Base-by-base conservation (phyloP, 768 basidiomycete genomes). In the Boletus subcaerulescens region DNA sequence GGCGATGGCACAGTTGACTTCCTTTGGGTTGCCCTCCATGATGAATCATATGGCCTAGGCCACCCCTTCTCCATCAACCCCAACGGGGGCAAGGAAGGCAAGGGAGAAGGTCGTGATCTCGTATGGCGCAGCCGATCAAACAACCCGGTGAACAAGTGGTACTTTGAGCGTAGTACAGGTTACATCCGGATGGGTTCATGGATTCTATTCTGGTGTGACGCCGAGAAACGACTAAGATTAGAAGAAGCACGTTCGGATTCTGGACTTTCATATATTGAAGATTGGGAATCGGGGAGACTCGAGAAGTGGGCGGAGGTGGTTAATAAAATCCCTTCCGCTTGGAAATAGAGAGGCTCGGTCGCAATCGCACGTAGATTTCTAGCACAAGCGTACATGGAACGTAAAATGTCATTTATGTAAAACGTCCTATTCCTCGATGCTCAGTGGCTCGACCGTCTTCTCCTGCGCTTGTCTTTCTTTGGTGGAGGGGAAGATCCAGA, bases 1-100 rank as follows among this genome's bases (percentile, higher is more conserved):
- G 97, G 97, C 20, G 96, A 98, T 65, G 97, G 97, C 17, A 98
- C 97, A 0, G 97, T 98, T 54, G 97, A 99, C 74, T 99, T 99
- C 76, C 77, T 99, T 36, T 99, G 97, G 97, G 96, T 98, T 41
- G 95, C 95, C 15, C 75, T 99, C 47, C 93, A 98, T 62, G 97
- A 99, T 71, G 97, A 99, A 73, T 93, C 97, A 10, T 99, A 96
- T 64, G 97, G 97, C 20, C 83, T 98, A 17, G 97, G 97, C 1
- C 83, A 95, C 48, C 86, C 90, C 10, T 95, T 89, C 73, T 91
- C 97, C 40, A 88, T 90, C 55, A 99, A 99, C 70, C 91, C 94
- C 31, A 96, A 96, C 56, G 91, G 97, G 1, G 96, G 97, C 14
- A 87, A 91, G 64, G 85, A 87, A 50, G 97, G 96, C 32, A 78